Base-by-base conservation (phyloP, 345 rosid genomes). In the Turritis glabra region DNA sequence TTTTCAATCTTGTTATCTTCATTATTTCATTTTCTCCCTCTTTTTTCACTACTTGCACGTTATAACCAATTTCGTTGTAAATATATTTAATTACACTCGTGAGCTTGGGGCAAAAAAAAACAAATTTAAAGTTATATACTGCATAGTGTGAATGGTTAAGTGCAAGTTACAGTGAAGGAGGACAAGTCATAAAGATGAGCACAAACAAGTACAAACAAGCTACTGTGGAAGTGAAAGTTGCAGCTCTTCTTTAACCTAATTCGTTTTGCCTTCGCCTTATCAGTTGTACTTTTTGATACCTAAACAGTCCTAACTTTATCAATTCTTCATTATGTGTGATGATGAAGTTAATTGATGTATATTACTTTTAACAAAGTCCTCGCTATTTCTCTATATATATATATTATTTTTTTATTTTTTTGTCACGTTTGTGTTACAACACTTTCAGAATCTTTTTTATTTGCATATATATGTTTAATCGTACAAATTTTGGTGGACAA, bases 141-240 rank as follows among this genome's bases (percentile, higher is more conserved):
- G 14, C 15, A 19, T 43, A 26, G 18, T 52, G 59, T 57, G 44
- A 48, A 48, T 74, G 44, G 26, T 57, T 56, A 57, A 57, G 17
- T 57, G 47, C 52, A 35, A 32, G 44, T 46, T 30, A 29, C 48
- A 50, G 51, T 48, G 19, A 67, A 48, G 23, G 51, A 74, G 73
- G 74, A 68, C 69, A 60, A 51, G 79, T 60, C 74, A 75, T 76
- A 54, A 69, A 62, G 51, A 76, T 25, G 52, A 69, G 44, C 66
- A 69, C 75, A 54, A 69, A 76, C 71, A 76, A 63, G 75, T 69
- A 63, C 75, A 56, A 76, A 76, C 75, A 76, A 62, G 71, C 75
- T 54, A 54, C 52, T 69, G 75, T 70, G 57, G 44, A 32, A 53
- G 60, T 69, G 59, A 64, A 69, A 76, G 80, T 54, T 63, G 43